Evolutionary conservation across 495 filamentous ascomycete genomes (phyloP).

Genomic region (Aspergillus cavernicola): DNA sequence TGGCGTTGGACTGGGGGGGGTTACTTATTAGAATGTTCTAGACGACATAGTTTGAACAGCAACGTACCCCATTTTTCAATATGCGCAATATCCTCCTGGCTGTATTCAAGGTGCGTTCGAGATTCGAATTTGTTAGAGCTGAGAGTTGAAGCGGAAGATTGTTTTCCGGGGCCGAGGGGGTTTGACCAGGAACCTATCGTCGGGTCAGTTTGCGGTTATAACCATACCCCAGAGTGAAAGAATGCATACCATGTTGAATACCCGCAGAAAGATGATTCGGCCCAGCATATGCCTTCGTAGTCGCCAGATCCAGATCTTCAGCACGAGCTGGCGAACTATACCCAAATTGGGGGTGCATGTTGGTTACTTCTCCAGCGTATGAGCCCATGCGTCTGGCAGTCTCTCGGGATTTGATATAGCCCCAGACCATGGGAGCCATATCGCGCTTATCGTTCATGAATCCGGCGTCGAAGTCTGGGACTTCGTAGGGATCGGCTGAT

Average conservation of each 20-base stretch:
- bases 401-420: slow-evolving; percentile 82
- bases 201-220: not conserved
- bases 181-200: slow-evolving; percentile 36
- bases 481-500: slow-evolving; percentile 66
- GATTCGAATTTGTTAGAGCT: slow-evolving; percentile 52
- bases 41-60: not conserved
- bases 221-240: not conserved
- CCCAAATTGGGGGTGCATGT: slow-evolving; percentile 59
- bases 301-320: slow-evolving; percentile 68
- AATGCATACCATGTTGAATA: slow-evolving; percentile 55
- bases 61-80: slow-evolving; percentile 72
- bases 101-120: slow-evolving; percentile 63
- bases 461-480: slow-evolving; percentile 75
- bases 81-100: slow-evolving; percentile 60
- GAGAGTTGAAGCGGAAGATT: slow-evolving; percentile 40
- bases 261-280: slow-evolving; percentile 70
- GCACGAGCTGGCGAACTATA: slow-evolving; percentile 65
- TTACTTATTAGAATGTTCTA: too few relatives aligned
- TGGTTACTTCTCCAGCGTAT: slow-evolving; percentile 73
- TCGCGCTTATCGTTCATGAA: slow-evolving; percentile 86
- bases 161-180: slow-evolving; percentile 46
- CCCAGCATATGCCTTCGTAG: slow-evolving; percentile 70
- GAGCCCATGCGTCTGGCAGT: slow-evolving; percentile 73
- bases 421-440: slow-evolving; percentile 83
- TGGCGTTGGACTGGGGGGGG: slow-evolving; percentile 53